Evolutionary conservation across 75 land plant species (phyloP).

Genomic region (Picea sitchensis): DNA sequence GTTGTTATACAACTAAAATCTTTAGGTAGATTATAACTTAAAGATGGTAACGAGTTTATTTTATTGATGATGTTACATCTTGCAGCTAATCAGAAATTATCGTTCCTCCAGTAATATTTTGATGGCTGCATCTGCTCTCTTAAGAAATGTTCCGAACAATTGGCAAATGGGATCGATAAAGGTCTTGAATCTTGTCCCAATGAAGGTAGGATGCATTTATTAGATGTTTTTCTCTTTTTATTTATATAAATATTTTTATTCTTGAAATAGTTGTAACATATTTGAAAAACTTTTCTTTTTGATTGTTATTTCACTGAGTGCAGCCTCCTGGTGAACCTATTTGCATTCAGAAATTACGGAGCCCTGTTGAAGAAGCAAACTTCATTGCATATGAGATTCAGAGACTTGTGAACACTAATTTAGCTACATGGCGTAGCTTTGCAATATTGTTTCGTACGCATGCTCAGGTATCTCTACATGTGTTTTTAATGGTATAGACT

Average conservation of each 20-base stretch:
- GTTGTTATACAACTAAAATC: background rate
- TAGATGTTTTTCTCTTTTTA: background rate
- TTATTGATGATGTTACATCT: background rate
- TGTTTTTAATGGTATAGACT: background rate
- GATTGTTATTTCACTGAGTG: background rate
- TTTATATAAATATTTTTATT: background rate
- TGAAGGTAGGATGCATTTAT: constrained; percentile 13
- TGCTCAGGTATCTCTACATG: constrained; percentile 10
- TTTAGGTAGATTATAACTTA: background rate
- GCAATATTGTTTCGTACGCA: constrained; percentile 24
- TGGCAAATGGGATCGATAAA: constrained; percentile 8
- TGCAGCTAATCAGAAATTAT: constrained; percentile 25
- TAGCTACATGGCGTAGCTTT: constrained; percentile 11
- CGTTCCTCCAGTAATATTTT: constrained; percentile 20
- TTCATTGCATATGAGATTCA: constrained; percentile 17
- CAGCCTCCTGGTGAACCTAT: constrained; percentile 16
- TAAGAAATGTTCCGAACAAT: background rate
- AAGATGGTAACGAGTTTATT: background rate
- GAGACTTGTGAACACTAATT: constrained; percentile 6
- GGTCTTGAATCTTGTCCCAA: constrained; percentile 14
- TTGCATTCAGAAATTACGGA: background rate
- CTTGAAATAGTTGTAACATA: background rate
- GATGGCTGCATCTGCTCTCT: constrained; percentile 15
- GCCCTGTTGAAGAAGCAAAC: constrained; percentile 10
- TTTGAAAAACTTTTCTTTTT: background rate